Conservation (phyloP, 2,329 filamentous ascomycete genomes). For the Annulohypoxylon truncatum region DNA sequence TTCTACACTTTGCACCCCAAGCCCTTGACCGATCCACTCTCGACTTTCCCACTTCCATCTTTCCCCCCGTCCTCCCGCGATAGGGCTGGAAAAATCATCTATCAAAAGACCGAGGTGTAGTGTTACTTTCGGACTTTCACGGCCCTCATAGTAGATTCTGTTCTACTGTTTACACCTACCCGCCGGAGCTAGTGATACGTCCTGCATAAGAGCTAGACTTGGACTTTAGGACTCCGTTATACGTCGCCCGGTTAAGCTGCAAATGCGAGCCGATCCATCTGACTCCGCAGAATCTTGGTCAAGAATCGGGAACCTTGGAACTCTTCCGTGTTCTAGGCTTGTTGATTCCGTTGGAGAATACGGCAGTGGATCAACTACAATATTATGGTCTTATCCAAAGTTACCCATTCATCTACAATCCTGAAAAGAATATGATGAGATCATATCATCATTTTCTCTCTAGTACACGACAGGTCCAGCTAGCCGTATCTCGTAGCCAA, state of each 20-base stretch:
- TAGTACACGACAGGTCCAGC: not conserved
- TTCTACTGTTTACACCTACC: slow-evolving; percentile 47
- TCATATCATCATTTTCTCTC: not conserved
- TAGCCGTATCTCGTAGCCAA: slow-evolving; percentile 6
- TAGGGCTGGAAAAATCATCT: slow-evolving; percentile 28
- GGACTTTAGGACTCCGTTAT: slow-evolving; percentile 12
- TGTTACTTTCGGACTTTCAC: slow-evolving; percentile 35
- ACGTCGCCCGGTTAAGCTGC: slow-evolving; percentile 36
- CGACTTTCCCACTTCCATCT: not conserved
- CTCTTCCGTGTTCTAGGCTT: slow-evolving; percentile 20
- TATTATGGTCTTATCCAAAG: too few species aligned
- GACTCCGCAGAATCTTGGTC: not conserved
- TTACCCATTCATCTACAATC: not conserved
- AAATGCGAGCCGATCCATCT: slow-evolving; percentile 5
- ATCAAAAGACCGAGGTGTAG: slow-evolving; percentile 37
- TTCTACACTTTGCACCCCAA: not conserved
- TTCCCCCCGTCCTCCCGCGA: not conserved
- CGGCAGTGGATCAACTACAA: not conserved
- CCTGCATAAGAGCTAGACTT: slow-evolving; percentile 44
- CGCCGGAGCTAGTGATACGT: slow-evolving; percentile 49
- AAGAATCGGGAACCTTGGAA: not conserved
- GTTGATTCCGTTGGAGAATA: slow-evolving; percentile 2
- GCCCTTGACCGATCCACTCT: not conserved
- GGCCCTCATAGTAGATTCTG: slow-evolving; percentile 14
- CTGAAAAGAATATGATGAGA: not conserved